These are phyloP conservation scores for Ustilago crameri DNA, from an alignment of 1,284 basidiomycete species.

Conservation along the genomic window DNA sequence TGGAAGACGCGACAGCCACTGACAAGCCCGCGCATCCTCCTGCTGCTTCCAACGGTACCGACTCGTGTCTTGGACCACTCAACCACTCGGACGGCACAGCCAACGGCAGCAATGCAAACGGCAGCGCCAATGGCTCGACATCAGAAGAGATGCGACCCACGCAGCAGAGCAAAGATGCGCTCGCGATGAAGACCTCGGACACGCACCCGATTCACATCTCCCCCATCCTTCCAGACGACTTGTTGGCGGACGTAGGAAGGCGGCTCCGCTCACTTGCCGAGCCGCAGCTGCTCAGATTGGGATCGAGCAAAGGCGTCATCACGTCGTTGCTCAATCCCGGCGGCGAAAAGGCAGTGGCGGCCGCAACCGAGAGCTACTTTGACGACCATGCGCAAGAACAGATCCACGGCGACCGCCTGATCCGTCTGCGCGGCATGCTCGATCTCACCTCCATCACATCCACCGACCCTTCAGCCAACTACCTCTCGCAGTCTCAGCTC, in stretches of 20 bases:
- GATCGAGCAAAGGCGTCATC: background rate
- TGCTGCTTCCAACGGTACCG: conserved; percentile 8
- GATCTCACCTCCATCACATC: conserved; percentile 43
- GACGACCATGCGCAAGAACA: conserved; percentile 41
- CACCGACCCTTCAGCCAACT: conserved; percentile 24
- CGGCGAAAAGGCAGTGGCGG: conserved; percentile 1
- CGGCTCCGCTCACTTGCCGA: conserved; percentile 36
- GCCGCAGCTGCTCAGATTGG: conserved; percentile 15
- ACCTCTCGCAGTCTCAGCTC: conserved; percentile 32
- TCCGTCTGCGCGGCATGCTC: conserved; percentile 49
- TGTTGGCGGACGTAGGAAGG: conserved; percentile 41
- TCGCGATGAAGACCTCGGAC: conserved; percentile 63
- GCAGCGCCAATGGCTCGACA: background rate
- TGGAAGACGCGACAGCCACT: conserved; percentile 32
- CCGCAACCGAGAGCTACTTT: conserved; percentile 16
- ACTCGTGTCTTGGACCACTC: conserved; percentile 18
- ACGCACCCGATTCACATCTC: conserved; percentile 65
- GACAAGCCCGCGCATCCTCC: conserved; percentile 30
- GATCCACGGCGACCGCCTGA: conserved; percentile 50
- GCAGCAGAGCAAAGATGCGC: conserved; percentile 19
- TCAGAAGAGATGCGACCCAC: conserved; percentile 14
- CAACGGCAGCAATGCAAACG: background rate
- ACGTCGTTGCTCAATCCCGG: background rate
- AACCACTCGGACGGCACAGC: conserved; percentile 5
- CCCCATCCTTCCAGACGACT: conserved; percentile 52